Base-by-base conservation (phyloP, 148 eudicot genomes). In the Salicornia ramosissima region DNA sequence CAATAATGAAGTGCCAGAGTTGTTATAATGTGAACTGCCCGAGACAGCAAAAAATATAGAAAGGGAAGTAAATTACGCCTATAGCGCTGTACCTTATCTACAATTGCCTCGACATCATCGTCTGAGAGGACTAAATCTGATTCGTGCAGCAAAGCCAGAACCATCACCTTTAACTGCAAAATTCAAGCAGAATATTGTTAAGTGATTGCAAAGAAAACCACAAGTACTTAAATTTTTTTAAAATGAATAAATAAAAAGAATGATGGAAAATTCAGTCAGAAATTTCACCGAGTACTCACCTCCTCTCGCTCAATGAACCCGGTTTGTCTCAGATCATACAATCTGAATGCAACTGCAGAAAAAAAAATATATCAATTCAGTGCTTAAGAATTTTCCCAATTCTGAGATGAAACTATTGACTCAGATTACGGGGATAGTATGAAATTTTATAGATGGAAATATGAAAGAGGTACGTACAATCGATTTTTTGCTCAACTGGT, bases 271-370 rank as follows among this genome's bases (percentile, higher is more conserved):
- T 50, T 18, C 40, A 29, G 26, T 19, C 22, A 22, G 40, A 36
- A 36, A 36, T 36, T 36, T 36, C 40, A 36, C 40, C 30, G 12
- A 54, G 63, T 64, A 58, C 82, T 67, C 74, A 86, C 97, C 93
- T 92, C 97, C 50, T 89, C 96, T 69, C 90, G 78, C 58, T 92
- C 97, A 53, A 92, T 92, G 71, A 63, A 92, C 12, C 93, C 97
- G 1, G 96, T 89, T 34, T 80, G 80, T 77, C 88, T 77, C 42
- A 87, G 76, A 82, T 89, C 91, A 71, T 88, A 89, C 69, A 91
- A 65, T 74, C 84, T 80, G 75, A 86, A 91, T 74, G 91, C 91
- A 85, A 88, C 97, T 91, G 89, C 81, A 77, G n/a, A 25, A 73
- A 29, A 47, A 12, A 50, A 67, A 76, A 62, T 2, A 29, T 31